Evolutionary conservation across 1,284 basidiomycete genomes (phyloP), one percentile per base, ranked within the genome.

Genomic region (Ganoderma multipileum): DNA sequence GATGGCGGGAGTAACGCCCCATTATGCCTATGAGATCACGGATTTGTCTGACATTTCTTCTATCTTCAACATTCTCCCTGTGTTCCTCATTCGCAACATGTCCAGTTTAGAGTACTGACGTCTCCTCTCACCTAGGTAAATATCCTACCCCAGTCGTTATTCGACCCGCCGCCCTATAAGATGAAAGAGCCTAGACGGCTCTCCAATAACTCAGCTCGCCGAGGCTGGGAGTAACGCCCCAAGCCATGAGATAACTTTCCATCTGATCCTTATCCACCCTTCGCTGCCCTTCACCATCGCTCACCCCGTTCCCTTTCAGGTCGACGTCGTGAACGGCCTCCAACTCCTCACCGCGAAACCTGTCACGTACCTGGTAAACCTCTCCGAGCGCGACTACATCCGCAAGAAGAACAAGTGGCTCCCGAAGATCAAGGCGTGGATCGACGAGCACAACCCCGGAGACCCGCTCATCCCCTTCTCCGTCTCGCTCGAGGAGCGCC

Each of bases 331-430:
- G 83, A 99, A 99, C 84, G 83, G 90, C 60, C 90, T 99, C 64
- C 89, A 91, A 76, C 90, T 99, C 30, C 87, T 99, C 62, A 99
- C 97, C 28, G 97, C 98, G 71, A 99, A 99, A 81, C 95, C 97
- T 57, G 96, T 99, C 74, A 98, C 95, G 67, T 99, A 99, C 85
- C 93, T 99, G 60, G 96, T 99, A 82, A 99, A 99, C 83, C 84
- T 99, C 64, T 96, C 95, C 71, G 97, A 99, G 82, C 90, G 89
- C 74, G 98, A 99, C 82, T 99, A 95, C 78, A 84, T 95, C 68
- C 91, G 98, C 71, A 98, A 98, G 85, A 99, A 99, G 91, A 99
- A 99, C 87, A 99, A 99, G 86, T 99, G 97, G 93, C 84, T 99
- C 36, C 88, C 97, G 30, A 98, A 98, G 85, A 99, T 99, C 87